Conservation (phyloP, 2,329 filamentous ascomycete genomes). For the Xylaria sp. region DNA sequence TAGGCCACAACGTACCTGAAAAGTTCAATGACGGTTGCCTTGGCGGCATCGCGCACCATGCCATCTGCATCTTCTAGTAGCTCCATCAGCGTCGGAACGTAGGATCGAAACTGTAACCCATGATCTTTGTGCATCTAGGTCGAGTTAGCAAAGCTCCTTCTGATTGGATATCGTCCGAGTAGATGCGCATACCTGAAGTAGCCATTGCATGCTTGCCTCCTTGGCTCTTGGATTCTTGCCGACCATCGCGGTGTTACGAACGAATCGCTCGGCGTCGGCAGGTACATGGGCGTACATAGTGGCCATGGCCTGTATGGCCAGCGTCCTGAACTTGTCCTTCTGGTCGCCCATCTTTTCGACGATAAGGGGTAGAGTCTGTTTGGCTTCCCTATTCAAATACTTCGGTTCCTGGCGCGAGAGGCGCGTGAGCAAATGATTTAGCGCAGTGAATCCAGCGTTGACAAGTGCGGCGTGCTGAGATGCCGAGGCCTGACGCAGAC, state of each 20-base stretch:
- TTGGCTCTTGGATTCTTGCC: conserved; percentile 87
- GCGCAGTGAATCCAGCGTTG: conserved; percentile 85
- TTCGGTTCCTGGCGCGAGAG: conserved; percentile 86
- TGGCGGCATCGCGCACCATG: conserved; percentile 85
- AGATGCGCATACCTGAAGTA: conserved; percentile 70
- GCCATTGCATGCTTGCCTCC: conserved; percentile 86
- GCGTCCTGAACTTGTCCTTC: conserved; percentile 83
- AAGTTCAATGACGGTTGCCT: conserved; percentile 84
- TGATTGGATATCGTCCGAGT: conserved; percentile 35
- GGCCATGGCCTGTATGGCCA: conserved; percentile 78
- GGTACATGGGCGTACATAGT: conserved; percentile 79
- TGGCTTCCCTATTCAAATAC: conserved; percentile 74
- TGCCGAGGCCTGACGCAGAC: conserved; percentile 77
- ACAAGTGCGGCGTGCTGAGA: conserved; percentile 82
- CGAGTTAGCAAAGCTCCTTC: conserved; percentile 42
- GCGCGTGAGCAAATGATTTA: conserved; percentile 88
- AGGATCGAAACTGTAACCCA: conserved; percentile 81
- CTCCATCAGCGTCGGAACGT: conserved; percentile 85
- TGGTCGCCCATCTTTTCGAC: conserved; percentile 88
- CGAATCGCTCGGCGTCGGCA: conserved; percentile 79
- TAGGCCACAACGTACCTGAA: conserved; percentile 70
- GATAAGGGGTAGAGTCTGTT: conserved; percentile 77
- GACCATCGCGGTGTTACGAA: conserved; percentile 80
- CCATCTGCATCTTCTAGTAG: conserved; percentile 91
- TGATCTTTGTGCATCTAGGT: conserved; percentile 78